A percentile compares a stretch with the other conserved stretches of the same genome.
Conservation (phyloP, 2,329 filamentous ascomycete genomes). For the Colletotrichum eleusines region DNA sequence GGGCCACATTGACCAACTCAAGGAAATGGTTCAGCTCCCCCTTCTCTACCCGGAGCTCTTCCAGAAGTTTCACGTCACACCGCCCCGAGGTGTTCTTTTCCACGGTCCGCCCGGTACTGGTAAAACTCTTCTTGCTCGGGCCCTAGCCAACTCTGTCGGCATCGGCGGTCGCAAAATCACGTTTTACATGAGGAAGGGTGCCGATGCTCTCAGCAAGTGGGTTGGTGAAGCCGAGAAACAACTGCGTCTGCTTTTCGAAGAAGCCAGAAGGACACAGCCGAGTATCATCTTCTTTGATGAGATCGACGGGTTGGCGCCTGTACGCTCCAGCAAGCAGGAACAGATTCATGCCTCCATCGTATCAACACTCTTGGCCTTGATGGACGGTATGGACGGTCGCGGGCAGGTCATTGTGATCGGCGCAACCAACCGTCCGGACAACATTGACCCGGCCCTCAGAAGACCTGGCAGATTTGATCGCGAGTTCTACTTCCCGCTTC, state of each 20-base stretch:
- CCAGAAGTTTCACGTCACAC: slow-evolving; percentile 89
- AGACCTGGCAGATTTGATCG: slow-evolving; percentile 95
- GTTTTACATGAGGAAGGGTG: slow-evolving; percentile 99
- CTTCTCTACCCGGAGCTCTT: slow-evolving; percentile 96
- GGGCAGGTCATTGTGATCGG: slow-evolving; percentile 99
- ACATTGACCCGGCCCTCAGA: slow-evolving; percentile 94
- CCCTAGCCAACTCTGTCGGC: slow-evolving; percentile 90
- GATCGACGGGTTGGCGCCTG: slow-evolving; percentile 95
- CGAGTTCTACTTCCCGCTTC: slow-evolving; percentile 97
- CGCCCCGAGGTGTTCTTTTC: slow-evolving; percentile 93
- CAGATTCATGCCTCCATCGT: slow-evolving; percentile 99
- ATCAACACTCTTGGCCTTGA: slow-evolving; percentile 90
- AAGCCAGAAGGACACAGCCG: slow-evolving; percentile 93
- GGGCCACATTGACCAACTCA: slow-evolving; percentile 94
- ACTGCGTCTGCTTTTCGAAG: slow-evolving; percentile 91
- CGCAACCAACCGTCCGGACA: slow-evolving; percentile 97
- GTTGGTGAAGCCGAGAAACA: slow-evolving; percentile 98
- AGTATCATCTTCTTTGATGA: slow-evolving; percentile 99
- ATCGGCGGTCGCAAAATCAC: slow-evolving; percentile 93
- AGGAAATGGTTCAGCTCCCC: slow-evolving; percentile 98
- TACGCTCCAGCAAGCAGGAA: slow-evolving; percentile 97
- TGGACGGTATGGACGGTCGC: slow-evolving; percentile 99
- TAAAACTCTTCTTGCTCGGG: slow-evolving; percentile 95
- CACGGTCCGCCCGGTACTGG: slow-evolving; percentile 97
- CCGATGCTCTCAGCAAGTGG: slow-evolving; percentile 98